phyloP scores from a whole-genome alignment of 257 asterid species.

The Solanum appendiculatum region DNA sequence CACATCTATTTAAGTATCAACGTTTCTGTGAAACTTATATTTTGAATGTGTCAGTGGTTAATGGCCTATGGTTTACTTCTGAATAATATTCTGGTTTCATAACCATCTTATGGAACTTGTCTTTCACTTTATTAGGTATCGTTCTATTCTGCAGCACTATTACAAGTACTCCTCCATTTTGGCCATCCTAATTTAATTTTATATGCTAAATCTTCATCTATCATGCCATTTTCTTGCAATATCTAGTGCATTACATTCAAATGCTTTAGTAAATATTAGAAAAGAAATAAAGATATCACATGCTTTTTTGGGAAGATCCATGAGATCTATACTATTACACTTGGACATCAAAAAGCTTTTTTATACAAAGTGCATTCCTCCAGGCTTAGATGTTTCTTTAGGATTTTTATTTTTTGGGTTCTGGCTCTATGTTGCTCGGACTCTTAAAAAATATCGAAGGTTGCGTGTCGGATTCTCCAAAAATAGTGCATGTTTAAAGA shows the following conservation, averaged over 20 bases:
- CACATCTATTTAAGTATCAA: background rate
- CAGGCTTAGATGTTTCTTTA: background rate
- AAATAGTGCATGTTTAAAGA: background rate
- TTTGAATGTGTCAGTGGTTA: background rate
- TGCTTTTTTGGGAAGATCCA: background rate
- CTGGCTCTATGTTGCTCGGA: background rate
- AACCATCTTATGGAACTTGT: background rate
- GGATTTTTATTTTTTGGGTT: background rate
- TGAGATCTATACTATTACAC: background rate
- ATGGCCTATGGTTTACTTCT: background rate
- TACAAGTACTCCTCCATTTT: background rate
- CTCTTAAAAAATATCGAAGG: background rate
- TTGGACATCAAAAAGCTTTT: background rate
- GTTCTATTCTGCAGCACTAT: background rate
- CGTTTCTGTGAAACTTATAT: background rate
- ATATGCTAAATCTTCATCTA: background rate
- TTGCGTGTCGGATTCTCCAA: background rate
- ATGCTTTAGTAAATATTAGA: background rate
- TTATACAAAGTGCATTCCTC: background rate
- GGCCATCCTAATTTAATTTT: background rate
- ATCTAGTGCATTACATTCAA: background rate
- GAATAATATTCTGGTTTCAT: background rate
- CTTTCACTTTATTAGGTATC: background rate
- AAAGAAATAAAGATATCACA: background rate
- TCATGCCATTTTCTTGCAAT: background rate